Conservation (phyloP, 225 moss, liverwort and hornwort species). For the Polytrichum commune region DNA sequence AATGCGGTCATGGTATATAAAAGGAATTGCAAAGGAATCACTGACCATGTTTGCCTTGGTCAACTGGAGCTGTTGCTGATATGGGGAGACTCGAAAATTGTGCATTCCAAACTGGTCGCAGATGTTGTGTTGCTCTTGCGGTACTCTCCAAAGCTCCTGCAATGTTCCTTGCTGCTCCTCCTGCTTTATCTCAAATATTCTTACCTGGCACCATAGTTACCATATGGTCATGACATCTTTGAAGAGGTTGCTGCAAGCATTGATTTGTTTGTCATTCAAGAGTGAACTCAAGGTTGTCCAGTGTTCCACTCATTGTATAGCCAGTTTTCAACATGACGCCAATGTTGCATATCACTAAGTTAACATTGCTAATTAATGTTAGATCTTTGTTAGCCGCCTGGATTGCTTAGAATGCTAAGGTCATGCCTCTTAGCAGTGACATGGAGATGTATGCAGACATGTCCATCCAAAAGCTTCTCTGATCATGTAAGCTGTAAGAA, state of each 20-base stretch:
- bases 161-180: conserved; percentile 3
- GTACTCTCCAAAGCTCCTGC: neutral
- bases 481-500: neutral
- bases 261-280: no score
- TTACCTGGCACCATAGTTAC: conserved; percentile 8
- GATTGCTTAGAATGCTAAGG: no score
- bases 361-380: no score
- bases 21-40: no score
- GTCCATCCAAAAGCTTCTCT: neutral
- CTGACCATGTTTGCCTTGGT: neutral
- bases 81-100: neutral
- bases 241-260: no score
- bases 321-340: neutral
- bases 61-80: conserved; percentile 18
- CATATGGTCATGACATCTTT: no score
- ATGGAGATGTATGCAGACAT: neutral
- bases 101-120: neutral
- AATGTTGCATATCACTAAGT: neutral
- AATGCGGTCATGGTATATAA: no score
- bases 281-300: neutral
- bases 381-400: no score
- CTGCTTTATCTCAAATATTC: neutral
- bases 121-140: neutral
- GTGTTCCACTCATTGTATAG: neutral
- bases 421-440: neutral